These are phyloP conservation scores for Talaromyces thailandensis DNA, from an alignment of 495 filamentous ascomycete genomes.

Conservation along the genomic window DNA sequence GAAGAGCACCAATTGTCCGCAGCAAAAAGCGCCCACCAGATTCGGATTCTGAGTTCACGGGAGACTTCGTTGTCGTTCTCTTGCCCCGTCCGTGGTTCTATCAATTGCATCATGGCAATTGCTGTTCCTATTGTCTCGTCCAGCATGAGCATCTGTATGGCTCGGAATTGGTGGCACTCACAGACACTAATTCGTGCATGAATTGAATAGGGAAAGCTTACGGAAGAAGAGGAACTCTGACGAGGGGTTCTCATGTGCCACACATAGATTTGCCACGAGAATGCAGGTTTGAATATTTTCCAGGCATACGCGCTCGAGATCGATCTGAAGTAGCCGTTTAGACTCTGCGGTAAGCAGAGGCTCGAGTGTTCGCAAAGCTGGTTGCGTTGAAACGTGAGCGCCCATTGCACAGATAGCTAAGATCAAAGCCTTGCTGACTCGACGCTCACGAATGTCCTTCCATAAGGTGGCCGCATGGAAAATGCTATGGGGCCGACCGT, in stretches of 20 bases:
- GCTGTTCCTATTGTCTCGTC: background rate
- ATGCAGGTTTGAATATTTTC: slow-evolving; percentile 4
- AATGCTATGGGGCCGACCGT: background rate
- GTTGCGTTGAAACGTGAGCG: background rate
- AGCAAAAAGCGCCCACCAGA: background rate
- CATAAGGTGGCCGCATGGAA: background rate
- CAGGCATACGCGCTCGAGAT: background rate
- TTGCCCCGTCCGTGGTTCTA: background rate
- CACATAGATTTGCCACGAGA: background rate
- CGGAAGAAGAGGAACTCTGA: background rate
- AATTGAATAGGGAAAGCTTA: background rate
- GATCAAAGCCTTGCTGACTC: too few relatives aligned
- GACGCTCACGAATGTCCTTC: background rate
- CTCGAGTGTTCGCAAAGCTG: background rate
- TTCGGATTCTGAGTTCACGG: background rate
- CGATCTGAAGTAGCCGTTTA: background rate
- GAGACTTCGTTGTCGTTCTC: background rate
- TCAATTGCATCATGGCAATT: slow-evolving; percentile 3
- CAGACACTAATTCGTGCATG: too few relatives aligned
- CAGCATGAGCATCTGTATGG: background rate
- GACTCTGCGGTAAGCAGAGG: background rate
- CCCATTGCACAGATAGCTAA: background rate
- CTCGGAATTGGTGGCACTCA: too few relatives aligned
- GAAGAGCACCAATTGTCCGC: slow-evolving; percentile 2
- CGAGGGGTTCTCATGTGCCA: background rate